Base-by-base conservation (phyloP, 768 basidiomycete genomes). In the Mycena albidolilacea region DNA sequence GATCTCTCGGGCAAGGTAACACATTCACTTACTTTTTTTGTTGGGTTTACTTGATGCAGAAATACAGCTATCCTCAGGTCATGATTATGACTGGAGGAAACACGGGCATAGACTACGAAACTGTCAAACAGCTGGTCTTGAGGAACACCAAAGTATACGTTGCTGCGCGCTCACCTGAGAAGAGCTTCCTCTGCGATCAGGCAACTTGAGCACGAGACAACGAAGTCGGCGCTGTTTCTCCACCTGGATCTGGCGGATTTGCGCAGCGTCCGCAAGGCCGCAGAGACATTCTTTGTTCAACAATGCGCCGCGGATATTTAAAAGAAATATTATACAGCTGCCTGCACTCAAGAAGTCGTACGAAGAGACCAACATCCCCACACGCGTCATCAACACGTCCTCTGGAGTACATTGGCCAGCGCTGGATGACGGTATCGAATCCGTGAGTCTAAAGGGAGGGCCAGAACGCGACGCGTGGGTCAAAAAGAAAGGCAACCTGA, bases 271-370 rank as follows among this genome's bases (percentile, higher is more conserved):
- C 50, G 50, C 19, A 50, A 50, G 19, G 50, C 50, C 6, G 50
- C 50, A n/a, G 50, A 50, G 50, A 50, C 50, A n/a, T 50, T 50
- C 23, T n/a, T n/a, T 50, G 50, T 50, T 50, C 50, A 50, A 50
- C 19, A 50, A 30, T 30, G 30, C 30, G 30, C 30, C 30, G 30
- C 30, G 30, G 30, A 30, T 30, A 30, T 30, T 30, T 30, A 30
- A 30, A 30, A 30, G 30, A 30, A 30, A 30, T 30, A 4, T 30
- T 30, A 30, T 30, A 30, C 41, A 54, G 52, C 52, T 54, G 5
- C 52, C 52, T 9, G 52, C 52, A 21, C 52, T 54, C 52, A 54
- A n/a, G 1, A 54, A 54, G 21, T 54, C 52, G 3, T 54, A 21
- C 52, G 52, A 54, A 54, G 52, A 54, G 14, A 54, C 52, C 21